These are phyloP conservation scores for Pyrenochaeta sp. DNA, from an alignment of 2,329 filamentous ascomycete species.

Conservation along the genomic window DNA sequence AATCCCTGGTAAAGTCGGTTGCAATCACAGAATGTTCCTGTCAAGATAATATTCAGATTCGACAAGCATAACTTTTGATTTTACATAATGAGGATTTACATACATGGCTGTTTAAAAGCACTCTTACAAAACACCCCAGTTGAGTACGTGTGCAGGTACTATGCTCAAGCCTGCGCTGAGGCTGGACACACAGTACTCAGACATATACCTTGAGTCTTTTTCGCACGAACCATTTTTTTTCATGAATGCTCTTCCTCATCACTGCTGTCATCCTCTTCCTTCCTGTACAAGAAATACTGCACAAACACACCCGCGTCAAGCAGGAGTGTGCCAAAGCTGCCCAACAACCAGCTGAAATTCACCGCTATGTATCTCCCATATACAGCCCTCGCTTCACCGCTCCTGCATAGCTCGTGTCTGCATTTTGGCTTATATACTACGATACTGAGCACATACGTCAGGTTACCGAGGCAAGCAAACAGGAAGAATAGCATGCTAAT, in stretches of 20 bases:
- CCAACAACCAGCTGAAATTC: slow-evolving; percentile 89
- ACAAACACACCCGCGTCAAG: slow-evolving; percentile 87
- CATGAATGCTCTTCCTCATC: slow-evolving; percentile 38
- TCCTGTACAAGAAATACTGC: slow-evolving; percentile 88
- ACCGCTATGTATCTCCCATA: slow-evolving; percentile 87
- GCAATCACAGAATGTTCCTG: no score
- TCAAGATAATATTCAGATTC: no score
- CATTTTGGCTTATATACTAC: slow-evolving; percentile 87
- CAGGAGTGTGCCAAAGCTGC: slow-evolving; percentile 85
- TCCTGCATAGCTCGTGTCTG: slow-evolving; percentile 59
- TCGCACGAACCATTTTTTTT: not conserved
- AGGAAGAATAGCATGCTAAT: slow-evolving; percentile 95
- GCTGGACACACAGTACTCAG: not conserved
- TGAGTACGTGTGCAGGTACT: no score
- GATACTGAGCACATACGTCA: slow-evolving; percentile 92
- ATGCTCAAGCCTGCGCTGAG: no score
- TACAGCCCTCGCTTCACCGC: slow-evolving; percentile 70
- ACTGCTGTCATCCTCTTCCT: slow-evolving; percentile 52
- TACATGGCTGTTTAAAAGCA: no score
- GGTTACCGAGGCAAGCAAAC: slow-evolving; percentile 93
- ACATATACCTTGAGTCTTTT: not conserved
- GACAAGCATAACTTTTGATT: no score
- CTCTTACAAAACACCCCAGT: no score
- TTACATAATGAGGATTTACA: no score
- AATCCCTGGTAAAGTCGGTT: no score